A percentile compares a stretch with the other conserved stretches of the same genome.
phyloP scores from a whole-genome alignment of 352 stramenopile species.

The Phytophthora constricta region DNA sequence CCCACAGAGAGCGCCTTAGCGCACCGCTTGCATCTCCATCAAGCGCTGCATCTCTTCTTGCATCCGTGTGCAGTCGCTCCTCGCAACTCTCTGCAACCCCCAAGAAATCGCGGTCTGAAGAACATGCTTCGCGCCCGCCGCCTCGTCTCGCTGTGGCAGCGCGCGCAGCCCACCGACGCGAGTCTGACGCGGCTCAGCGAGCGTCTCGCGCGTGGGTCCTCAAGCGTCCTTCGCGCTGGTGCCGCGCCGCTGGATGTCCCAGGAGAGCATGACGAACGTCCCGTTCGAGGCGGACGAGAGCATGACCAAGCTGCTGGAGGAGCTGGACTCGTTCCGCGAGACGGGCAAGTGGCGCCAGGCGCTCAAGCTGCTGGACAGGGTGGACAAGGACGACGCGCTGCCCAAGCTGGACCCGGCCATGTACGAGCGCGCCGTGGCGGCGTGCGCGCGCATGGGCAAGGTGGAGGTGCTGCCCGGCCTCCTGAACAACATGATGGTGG shows the following conservation, averaged over 20 bases:
- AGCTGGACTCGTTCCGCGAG: slow-evolving; percentile 60
- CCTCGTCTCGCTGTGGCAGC: slow-evolving; percentile 47
- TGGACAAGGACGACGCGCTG: slow-evolving; percentile 63
- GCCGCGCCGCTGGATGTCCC: slow-evolving; percentile 30
- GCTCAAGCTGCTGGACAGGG: slow-evolving; percentile 73
- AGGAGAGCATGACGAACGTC: slow-evolving; percentile 15
- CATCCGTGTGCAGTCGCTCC: not conserved
- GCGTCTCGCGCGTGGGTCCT: slow-evolving; percentile 23
- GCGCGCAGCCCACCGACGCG: slow-evolving; percentile 21
- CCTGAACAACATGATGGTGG: slow-evolving; percentile 81
- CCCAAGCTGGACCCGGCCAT: slow-evolving; percentile 64
- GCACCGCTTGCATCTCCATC: not conserved
- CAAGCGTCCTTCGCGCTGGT: slow-evolving; percentile 1
- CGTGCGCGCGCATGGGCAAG: slow-evolving; percentile 82
- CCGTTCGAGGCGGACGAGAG: slow-evolving; percentile 20
- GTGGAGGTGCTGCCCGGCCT: slow-evolving; percentile 78
- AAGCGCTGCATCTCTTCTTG: not conserved
- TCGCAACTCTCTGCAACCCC: not conserved
- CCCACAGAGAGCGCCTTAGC: not conserved
- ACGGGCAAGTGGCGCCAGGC: slow-evolving; percentile 77
- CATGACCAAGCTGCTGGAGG: slow-evolving; percentile 40
- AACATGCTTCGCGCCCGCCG: slow-evolving; percentile 45
- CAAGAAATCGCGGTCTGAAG: not conserved
- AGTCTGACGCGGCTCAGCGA: slow-evolving; percentile 24
- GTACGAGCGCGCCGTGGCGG: slow-evolving; percentile 83